Conservation (phyloP, 495 filamentous ascomycete genomes). For the Xylaria grammica region DNA sequence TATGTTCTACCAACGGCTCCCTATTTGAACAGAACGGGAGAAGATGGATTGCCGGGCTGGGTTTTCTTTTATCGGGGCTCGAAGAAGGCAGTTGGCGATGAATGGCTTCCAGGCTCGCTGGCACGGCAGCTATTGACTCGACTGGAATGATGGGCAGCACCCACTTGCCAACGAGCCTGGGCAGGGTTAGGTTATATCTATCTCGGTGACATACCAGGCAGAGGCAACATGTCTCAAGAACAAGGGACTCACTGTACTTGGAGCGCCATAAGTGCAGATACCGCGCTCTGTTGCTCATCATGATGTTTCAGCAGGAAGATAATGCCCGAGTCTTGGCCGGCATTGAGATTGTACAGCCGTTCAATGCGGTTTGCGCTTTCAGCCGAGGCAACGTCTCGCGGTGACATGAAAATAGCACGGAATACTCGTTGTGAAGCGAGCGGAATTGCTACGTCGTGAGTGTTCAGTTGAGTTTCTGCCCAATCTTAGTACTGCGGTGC, state of each 20-base stretch:
- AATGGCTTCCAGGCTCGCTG: slow-evolving; percentile 36
- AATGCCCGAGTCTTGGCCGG: slow-evolving; percentile 52
- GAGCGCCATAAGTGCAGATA: slow-evolving; percentile 46
- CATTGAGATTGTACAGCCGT: slow-evolving; percentile 50
- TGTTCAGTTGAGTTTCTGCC: slow-evolving; percentile 55
- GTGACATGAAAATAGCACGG: slow-evolving; percentile 59
- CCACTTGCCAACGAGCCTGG: slow-evolving; percentile 33
- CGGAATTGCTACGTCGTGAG: slow-evolving; percentile 61
- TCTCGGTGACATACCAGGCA: background rate
- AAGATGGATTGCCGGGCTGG: slow-evolving; percentile 39
- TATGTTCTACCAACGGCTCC: slow-evolving; percentile 45
- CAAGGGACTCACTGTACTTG: slow-evolving; percentile 44
- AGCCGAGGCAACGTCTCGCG: slow-evolving; percentile 45
- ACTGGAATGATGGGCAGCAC: slow-evolving; percentile 45
- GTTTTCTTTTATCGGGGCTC: slow-evolving; percentile 11
- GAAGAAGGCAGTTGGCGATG: slow-evolving; percentile 29
- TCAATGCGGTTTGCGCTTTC: slow-evolving; percentile 48
- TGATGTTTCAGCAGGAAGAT: slow-evolving; percentile 55
- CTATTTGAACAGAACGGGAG: slow-evolving; percentile 52
- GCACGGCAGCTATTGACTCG: slow-evolving; percentile 32
- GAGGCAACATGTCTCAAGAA: background rate
- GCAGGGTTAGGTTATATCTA: slow-evolving; percentile 18
- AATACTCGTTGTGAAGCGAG: slow-evolving; percentile 39
- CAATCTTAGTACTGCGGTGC: slow-evolving; percentile 13
- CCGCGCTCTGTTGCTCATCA: slow-evolving; percentile 35